Conservation (phyloP, 331 rosid genomes). For the Prunus yedoensis region DNA sequence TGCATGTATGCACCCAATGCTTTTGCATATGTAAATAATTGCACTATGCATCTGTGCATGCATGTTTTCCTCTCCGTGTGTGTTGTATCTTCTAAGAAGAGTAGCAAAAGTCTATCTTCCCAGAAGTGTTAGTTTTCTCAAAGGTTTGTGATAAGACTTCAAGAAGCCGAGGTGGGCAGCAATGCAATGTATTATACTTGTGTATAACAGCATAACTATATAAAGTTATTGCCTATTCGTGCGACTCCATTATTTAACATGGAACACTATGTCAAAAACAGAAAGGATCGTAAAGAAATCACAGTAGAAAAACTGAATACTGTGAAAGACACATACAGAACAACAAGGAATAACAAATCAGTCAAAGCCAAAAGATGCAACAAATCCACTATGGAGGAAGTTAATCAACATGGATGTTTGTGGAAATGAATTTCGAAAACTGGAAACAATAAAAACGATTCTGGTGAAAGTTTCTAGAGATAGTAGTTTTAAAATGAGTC, state of each 20-base stretch:
- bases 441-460: neutral
- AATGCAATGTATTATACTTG: neutral
- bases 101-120: neutral
- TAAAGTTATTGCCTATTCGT: too few species aligned
- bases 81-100: neutral
- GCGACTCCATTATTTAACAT: too few species aligned
- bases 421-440: neutral
- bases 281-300: too few species aligned
- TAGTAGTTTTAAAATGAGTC: neutral
- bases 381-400: neutral
- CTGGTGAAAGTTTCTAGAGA: neutral
- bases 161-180: neutral
- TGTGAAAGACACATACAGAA: too few species aligned
- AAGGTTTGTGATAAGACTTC: neutral
- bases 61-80: neutral
- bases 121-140: neutral
- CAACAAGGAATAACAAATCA: too few species aligned
- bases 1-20: neutral
- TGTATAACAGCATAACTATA: neutral
- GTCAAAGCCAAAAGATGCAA: too few species aligned
- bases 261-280: too few species aligned
- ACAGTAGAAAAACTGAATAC: too few species aligned
- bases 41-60: neutral
- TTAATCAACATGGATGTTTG: neutral
- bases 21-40: neutral